phyloP scores from a whole-genome alignment of 805 yeast species.

The Pichia eremophila region DNA sequence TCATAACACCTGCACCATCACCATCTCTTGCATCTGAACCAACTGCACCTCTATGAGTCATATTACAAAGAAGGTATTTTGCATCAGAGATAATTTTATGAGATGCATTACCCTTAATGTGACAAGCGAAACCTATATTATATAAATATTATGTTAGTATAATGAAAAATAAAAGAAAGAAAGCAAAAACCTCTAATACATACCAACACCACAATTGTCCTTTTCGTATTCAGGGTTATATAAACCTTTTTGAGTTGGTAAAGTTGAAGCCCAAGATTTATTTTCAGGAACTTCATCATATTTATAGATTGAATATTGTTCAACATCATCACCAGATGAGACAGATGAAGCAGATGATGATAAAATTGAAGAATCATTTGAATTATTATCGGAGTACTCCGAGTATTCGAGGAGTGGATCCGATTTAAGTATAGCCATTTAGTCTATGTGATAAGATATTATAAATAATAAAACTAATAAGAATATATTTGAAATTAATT shows the following conservation, averaged over 20 bases:
- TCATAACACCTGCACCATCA: slow-evolving; percentile 97
- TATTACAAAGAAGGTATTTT: slow-evolving; percentile 76
- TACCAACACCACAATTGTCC: slow-evolving; percentile 95
- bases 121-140: slow-evolving; percentile 65
- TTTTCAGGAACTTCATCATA: slow-evolving; percentile 73
- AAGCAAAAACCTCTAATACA: background rate
- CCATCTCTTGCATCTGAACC: slow-evolving; percentile 94
- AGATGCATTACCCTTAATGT: slow-evolving; percentile 77
- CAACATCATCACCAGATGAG: slow-evolving; percentile 1
- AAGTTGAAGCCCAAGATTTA: slow-evolving; percentile 84
- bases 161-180: background rate
- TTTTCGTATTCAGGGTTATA: slow-evolving; percentile 91
- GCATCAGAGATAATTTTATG: slow-evolving; percentile 95
- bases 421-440: slow-evolving; percentile 20
- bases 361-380: background rate
- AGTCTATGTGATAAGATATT: background rate
- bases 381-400: slow-evolving; percentile 6
- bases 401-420: slow-evolving; percentile 21
- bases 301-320: slow-evolving; percentile 37
- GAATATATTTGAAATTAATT: too few species aligned
- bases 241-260: slow-evolving; percentile 81
- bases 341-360: background rate
- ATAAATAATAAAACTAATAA: too few species aligned
- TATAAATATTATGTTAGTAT: slow-evolving; percentile 1
- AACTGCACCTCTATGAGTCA: slow-evolving; percentile 99